Base-by-base conservation (phyloP, 495 filamentous ascomycete genomes). In the Aspergillus homomorphus region DNA sequence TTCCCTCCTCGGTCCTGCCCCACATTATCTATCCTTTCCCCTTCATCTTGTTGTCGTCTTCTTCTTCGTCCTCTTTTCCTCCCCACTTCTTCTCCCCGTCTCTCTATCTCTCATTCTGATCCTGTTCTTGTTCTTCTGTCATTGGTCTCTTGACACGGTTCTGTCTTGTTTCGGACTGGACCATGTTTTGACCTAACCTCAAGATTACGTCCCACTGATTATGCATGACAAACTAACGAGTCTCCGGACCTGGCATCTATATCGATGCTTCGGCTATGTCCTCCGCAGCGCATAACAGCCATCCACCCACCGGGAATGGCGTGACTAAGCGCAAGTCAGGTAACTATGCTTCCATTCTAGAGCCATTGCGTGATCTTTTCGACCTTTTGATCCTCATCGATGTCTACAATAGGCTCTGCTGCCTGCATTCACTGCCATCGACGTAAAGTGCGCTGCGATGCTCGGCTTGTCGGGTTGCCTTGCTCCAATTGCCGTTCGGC, bases 401-500 rank as follows among this genome's bases (percentile, higher is more conserved):
- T 28, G n/a, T 45, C 44, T 28, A 10, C 9, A 12, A 21, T 64
- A 77, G 75, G 73, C 57, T 71, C 73, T 8, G 75, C 75, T 7
- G 77, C 77, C 46, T 79, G 77, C 50, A 63, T 78, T 30, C 77
- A 79, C 58, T 79, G 77, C 49, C 77, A 79, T 65, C 74, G 77
- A 53, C 75, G 77, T 58, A 79, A 79, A 64, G 75, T 79, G 51
- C 75, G 75, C 62, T 79, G 77, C 53, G 77, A 79, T 66, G 75
- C 77, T 44, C 75, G 75, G 51, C 28, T 70, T 15, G 75, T 79
- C 49, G 77, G 77, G 43, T 58, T 73, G 3, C 77, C 77, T 5
- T 79, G 77, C 57, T 74, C 75, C 38, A 78, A 79, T 58, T 79
- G 77, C 60, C 75, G 74, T 51, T 67, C 73, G 33, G 74, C 74